A percentile compares a stretch with the other conserved stretches of the same genome.
phyloP scores from a whole-genome alignment of 441 rosid genomes.

The Metrosideros polymorpha region DNA sequence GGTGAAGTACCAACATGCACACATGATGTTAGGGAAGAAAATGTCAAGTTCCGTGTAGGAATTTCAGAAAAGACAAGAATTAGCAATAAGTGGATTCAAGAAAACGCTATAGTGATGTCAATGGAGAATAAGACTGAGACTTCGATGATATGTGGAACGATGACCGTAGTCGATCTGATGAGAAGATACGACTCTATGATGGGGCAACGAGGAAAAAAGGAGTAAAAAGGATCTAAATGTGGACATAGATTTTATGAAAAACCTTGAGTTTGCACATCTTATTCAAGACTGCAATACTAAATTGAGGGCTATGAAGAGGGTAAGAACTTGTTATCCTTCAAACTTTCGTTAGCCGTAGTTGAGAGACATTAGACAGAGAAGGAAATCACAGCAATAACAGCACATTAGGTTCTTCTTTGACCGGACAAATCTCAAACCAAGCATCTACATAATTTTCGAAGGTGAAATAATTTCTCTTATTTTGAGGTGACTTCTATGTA shows the following conservation, averaged over 20 bases:
- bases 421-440: not conserved
- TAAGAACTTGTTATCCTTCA: too few relatives aligned
- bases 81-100: not conserved
- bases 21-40: not conserved
- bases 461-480: not conserved
- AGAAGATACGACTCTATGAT: too few relatives aligned
- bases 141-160: too few relatives aligned
- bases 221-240: too few relatives aligned
- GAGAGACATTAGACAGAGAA: too few relatives aligned
- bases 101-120: not conserved
- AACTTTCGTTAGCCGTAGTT: too few relatives aligned
- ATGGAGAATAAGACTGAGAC: not conserved
- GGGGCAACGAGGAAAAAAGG: too few relatives aligned
- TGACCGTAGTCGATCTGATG: too few relatives aligned
- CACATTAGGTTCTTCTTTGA: not conserved
- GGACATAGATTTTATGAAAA: too few relatives aligned
- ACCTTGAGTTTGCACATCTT: too few relatives aligned
- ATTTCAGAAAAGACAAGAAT: not conserved
- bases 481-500: not conserved
- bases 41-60: not conserved
- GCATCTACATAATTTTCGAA: not conserved
- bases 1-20: not conserved
- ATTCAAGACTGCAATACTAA: too few relatives aligned
- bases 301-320: too few relatives aligned
- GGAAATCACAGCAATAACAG: not conserved